Conservation (phyloP, 2,329 filamentous ascomycete species). For the Fusarium scirpi region DNA sequence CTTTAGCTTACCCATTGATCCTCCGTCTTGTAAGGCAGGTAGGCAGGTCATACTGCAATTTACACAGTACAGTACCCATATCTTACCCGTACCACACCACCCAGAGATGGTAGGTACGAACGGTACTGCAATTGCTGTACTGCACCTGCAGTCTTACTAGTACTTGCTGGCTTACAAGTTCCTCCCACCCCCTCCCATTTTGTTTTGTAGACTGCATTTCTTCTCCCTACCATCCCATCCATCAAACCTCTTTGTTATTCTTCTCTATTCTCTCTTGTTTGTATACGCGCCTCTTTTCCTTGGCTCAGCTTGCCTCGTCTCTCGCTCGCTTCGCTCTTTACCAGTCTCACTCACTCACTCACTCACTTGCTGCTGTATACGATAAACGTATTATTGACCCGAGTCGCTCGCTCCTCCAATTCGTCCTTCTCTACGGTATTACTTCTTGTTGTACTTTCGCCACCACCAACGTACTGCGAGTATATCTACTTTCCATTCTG, state of each 20-base stretch:
- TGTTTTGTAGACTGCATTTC: constrained; percentile 12
- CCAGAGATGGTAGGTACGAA: constrained; percentile 1
- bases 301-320: constrained; percentile 18
- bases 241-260: constrained; percentile 20
- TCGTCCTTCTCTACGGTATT: not conserved
- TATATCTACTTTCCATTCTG: constrained; percentile 32
- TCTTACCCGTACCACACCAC: constrained; percentile 12
- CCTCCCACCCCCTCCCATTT: constrained; percentile 34
- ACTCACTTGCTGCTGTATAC: not conserved
- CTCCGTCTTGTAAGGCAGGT: constrained; percentile 6
- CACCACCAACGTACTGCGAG: constrained; percentile 10
- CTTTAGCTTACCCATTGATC: constrained; percentile 16
- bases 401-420: constrained; percentile 19
- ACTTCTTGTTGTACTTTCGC: constrained; percentile 14
- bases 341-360: constrained; percentile 3
- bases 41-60: constrained; percentile 13
- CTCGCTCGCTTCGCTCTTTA: constrained; percentile 23
- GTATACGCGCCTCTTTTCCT: constrained; percentile 24
- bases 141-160: constrained; percentile 22
- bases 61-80: constrained; percentile 11
- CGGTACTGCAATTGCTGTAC: constrained; percentile 14
- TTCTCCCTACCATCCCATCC: not conserved
- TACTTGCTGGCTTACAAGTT: constrained; percentile 38
- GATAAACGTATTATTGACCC: constrained; percentile 25
- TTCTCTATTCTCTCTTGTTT: constrained; percentile 17